Evolutionary conservation across 202 grass and related monocot species (phyloP).

Genomic region (Panicum hallii): DNA sequence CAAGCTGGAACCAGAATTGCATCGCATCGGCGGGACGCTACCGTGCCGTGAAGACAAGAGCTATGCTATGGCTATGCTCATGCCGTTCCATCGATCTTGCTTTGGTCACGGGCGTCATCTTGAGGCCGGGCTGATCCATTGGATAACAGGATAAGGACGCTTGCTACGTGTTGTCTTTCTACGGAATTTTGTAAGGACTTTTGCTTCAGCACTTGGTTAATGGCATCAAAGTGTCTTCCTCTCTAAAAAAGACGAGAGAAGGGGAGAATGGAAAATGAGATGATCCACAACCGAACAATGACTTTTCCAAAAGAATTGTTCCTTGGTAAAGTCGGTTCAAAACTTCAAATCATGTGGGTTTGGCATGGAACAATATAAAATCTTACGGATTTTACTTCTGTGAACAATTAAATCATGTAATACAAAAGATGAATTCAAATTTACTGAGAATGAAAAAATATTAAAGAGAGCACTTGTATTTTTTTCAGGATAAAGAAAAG

Average conservation of each 20-base stretch:
- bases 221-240: background rate
- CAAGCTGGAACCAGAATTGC: background rate
- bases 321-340: background rate
- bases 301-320: background rate
- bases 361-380: background rate
- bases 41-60: slow-evolving; percentile 33
- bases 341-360: background rate
- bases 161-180: background rate
- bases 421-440: no score
- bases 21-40: background rate
- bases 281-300: background rate
- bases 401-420: background rate
- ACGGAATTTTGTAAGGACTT: background rate
- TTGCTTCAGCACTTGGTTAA: background rate
- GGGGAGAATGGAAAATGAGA: background rate
- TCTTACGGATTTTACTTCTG: no score
- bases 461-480: background rate
- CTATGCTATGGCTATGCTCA: background rate
- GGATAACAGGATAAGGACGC: background rate
- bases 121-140: background rate
- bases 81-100: background rate
- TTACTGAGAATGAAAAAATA: background rate
- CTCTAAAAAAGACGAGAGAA: background rate
- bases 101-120: background rate
- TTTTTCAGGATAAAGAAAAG: background rate